A percentile compares a stretch with the other conserved stretches of the same genome.
Evolutionary conservation across 345 rosid species (phyloP).

Genomic region (Toxicodendron radicans): DNA sequence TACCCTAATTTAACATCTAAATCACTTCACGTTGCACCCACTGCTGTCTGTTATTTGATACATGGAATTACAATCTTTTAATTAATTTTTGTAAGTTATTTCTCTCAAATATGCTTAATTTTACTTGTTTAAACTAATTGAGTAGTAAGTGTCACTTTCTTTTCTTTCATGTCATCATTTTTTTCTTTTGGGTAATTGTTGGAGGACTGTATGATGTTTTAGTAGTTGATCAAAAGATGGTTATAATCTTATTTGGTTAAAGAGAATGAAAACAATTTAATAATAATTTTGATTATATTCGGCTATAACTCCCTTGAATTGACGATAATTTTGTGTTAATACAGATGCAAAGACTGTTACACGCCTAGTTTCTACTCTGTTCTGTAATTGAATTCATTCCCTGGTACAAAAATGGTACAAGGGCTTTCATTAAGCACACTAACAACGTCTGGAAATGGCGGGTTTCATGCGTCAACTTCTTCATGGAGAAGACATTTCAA

Average conservation of each 20-base stretch:
- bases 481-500: constrained; percentile 40
- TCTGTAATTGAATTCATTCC: constrained; percentile 20
- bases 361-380: background rate
- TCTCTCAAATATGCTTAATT: background rate
- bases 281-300: background rate
- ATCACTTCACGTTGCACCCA: too few relatives aligned
- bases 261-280: background rate
- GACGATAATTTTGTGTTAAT: background rate
- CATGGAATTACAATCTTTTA: too few relatives aligned
- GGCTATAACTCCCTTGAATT: background rate
- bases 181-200: background rate
- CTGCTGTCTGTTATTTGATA: background rate
- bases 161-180: background rate
- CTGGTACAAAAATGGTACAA: constrained; percentile 45
- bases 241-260: background rate
- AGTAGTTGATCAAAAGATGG: background rate
- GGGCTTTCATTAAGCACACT: constrained; percentile 47
- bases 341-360: constrained; percentile 20
- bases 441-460: constrained; percentile 43
- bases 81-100: background rate
- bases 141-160: too few relatives aligned
- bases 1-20: too few relatives aligned
- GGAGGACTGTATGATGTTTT: background rate
- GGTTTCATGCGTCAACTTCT: constrained; percentile 36
- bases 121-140: background rate